Base-by-base conservation (phyloP, 805 yeast species). In the Ogataea parapolymorpha region DNA sequence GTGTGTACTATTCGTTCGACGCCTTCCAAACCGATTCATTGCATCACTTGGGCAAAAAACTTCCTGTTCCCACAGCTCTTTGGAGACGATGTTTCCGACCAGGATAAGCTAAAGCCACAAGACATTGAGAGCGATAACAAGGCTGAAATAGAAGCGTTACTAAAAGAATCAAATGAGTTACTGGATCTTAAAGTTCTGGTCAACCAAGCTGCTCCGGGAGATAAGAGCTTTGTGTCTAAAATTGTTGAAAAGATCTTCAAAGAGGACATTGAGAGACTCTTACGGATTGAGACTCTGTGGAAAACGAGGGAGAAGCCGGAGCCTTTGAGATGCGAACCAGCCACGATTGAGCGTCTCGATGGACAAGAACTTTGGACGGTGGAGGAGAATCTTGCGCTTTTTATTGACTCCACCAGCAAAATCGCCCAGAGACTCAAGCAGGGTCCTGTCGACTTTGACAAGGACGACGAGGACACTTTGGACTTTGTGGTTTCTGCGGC, bases 1-100 rank as follows among this genome's bases (percentile, higher is more conserved):
- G 96, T 93, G 1, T 93, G 99, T 61, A 93, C 99, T 0, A 93
- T 93, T 44, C 72, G 99, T 49, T 87, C 96, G 5, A 93, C 99
- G 0, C 99, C 99, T 0, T 86, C 96, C 0, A 89, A 85, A 57
- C 97, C 97, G 0, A 82, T 93, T 5, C 99, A 93, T 58, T 89
- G 96, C 61, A 82, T 93, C 18, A 95, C 95, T 1, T 93, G 99
- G 99, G 95, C 97, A 7, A 93, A 93, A 59, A 87, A 85, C 53
- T 95, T 87, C 56, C 65, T 93, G 37, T 89, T 93, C 58, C 72
- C 77, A 17, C 95, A 88, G 56, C 67, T 93, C 26, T 91, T 89
- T 59, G 80, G 79, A 15, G 79, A 78, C 35, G 71, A 68, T 35
- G 63, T 63, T 9, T 31, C 47, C 12, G 44, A 37, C 23, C 34